These are phyloP conservation scores for Pseudocercospora vitis DNA, from an alignment of 2,329 filamentous ascomycete genomes.

Conservation along the genomic window DNA sequence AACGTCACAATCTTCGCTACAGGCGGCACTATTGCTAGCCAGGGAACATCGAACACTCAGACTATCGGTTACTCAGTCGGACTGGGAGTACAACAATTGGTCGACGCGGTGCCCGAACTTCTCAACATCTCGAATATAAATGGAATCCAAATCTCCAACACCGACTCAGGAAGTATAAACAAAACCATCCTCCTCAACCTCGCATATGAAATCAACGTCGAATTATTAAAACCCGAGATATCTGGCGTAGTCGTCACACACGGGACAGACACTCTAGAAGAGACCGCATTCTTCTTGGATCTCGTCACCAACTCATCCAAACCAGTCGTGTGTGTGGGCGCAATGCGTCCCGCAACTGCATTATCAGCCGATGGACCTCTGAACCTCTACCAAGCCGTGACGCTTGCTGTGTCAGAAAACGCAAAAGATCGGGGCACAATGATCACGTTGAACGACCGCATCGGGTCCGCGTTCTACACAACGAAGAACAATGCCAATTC, in stretches of 20 bases:
- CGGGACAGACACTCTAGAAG: slow-evolving; percentile 65
- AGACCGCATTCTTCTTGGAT: slow-evolving; percentile 64
- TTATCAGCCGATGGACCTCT: slow-evolving; percentile 63
- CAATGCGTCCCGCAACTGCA: slow-evolving; percentile 64
- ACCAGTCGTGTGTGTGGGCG: slow-evolving; percentile 60
- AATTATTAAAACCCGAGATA: slow-evolving; percentile 48
- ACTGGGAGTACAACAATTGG: slow-evolving; percentile 53
- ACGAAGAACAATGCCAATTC: slow-evolving; percentile 64
- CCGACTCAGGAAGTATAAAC: slow-evolving; percentile 45
- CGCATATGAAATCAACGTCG: slow-evolving; percentile 50
- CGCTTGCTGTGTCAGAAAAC: slow-evolving; percentile 51
- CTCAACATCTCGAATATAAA: slow-evolving; percentile 56
- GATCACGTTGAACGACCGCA: slow-evolving; percentile 63
- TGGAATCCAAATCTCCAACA: slow-evolving; percentile 48
- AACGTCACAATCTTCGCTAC: slow-evolving; percentile 60
- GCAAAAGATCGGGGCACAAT: slow-evolving; percentile 57
- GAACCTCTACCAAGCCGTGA: slow-evolving; percentile 62
- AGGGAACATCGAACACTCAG: slow-evolving; percentile 50
- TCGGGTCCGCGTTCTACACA: slow-evolving; percentile 58
- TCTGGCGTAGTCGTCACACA: slow-evolving; percentile 60
- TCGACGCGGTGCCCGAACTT: slow-evolving; percentile 57
- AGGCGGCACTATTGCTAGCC: slow-evolving; percentile 61
- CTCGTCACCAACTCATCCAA: slow-evolving; percentile 58
- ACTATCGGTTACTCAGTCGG: slow-evolving; percentile 57
- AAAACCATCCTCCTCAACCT: slow-evolving; percentile 51